Conservation (phyloP, 148 eudicot genomes). For the Silene uniflora region DNA sequence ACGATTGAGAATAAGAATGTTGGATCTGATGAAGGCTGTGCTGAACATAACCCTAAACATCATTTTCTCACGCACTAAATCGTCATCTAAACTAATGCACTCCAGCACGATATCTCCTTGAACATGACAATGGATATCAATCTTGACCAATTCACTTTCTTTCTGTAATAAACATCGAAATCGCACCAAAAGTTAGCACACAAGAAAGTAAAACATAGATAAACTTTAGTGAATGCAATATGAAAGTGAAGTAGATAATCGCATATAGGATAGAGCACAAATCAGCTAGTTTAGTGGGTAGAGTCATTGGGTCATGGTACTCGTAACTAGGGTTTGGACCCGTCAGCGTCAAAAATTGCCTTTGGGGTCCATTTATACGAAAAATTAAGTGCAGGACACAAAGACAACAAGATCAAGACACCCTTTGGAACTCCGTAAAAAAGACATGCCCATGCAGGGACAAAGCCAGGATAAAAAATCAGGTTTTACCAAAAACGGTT, state of each 20-base stretch:
- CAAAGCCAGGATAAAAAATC: too few species aligned
- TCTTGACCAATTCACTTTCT: constrained; percentile 64
- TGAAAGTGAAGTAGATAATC: background rate
- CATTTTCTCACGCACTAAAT: constrained; percentile 58
- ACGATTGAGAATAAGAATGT: constrained; percentile 68
- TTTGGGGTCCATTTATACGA: too few species aligned
- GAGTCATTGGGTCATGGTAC: too few species aligned
- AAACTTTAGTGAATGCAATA: constrained; percentile 4
- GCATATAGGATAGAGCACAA: background rate
- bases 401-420: background rate
- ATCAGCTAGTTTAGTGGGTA: too few species aligned
- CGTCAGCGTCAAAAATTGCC: too few species aligned
- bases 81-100: constrained; percentile 62
- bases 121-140: constrained; percentile 71
- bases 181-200: constrained; percentile 5
- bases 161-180: constrained; percentile 40
- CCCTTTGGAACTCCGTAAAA: too few species aligned
- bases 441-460: too few species aligned
- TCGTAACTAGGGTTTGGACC: too few species aligned
- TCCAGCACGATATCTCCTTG: constrained; percentile 90
- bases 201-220: constrained; percentile 1
- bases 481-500: too few species aligned
- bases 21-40: constrained; percentile 85
- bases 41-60: constrained; percentile 84
- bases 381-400: background rate